Evolutionary conservation across 805 yeast species (phyloP).

Genomic region (Candida incommunis): DNA sequence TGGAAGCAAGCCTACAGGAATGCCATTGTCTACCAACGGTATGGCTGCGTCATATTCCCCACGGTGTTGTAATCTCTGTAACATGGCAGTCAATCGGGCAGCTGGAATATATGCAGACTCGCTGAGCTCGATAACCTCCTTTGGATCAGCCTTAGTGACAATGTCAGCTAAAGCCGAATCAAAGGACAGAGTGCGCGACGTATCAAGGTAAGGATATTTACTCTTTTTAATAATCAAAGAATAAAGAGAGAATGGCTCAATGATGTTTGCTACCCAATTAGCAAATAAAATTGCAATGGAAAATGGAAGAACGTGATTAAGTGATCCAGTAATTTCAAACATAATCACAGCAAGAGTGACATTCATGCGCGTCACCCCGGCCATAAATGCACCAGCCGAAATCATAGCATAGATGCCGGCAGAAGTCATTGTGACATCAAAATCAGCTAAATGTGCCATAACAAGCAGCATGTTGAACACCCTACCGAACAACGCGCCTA

Average conservation of each 20-base stretch:
- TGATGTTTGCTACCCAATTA: slow-evolving; percentile 38
- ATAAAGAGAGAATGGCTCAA: slow-evolving; percentile 38
- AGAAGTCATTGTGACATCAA: slow-evolving; percentile 21
- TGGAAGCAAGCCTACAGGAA: slow-evolving; percentile 32
- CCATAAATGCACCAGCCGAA: slow-evolving; percentile 45
- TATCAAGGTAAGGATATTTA: slow-evolving; percentile 41
- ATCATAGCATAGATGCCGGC: slow-evolving; percentile 40
- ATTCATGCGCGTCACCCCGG: slow-evolving; percentile 42
- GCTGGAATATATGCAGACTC: slow-evolving; percentile 24
- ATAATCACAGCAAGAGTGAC: slow-evolving; percentile 36
- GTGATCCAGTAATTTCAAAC: slow-evolving; percentile 39
- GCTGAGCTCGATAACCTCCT: slow-evolving; percentile 25
- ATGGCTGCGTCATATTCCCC: slow-evolving; percentile 39
- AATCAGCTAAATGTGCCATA: slow-evolving; percentile 7
- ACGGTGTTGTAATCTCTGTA: slow-evolving; percentile 25
- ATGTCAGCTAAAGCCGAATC: slow-evolving; percentile 27
- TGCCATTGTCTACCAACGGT: slow-evolving; percentile 27
- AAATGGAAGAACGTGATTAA: slow-evolving; percentile 43
- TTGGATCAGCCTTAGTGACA: slow-evolving; percentile 16
- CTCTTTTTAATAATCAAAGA: slow-evolving; percentile 33
- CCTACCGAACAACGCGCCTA: slow-evolving; percentile 47
- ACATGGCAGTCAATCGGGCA: slow-evolving; percentile 21
- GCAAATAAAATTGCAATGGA: slow-evolving; percentile 43
- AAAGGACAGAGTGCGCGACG: slow-evolving; percentile 19
- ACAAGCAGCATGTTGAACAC: slow-evolving; percentile 27